phyloP scores from a whole-genome alignment of 2,329 filamentous ascomycete species.

The Mycosphaerella arachidis region DNA sequence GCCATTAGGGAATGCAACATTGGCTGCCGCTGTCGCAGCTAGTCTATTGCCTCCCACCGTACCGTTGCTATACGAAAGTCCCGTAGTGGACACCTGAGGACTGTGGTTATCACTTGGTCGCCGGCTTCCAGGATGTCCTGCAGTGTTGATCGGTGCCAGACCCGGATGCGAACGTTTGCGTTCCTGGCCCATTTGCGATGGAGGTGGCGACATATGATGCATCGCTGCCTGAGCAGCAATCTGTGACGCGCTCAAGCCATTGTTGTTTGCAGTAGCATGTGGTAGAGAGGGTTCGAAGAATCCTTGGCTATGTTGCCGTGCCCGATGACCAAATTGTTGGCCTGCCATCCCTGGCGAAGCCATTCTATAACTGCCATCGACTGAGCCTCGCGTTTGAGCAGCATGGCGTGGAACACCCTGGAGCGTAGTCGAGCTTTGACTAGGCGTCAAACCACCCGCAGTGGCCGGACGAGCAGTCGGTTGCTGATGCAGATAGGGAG shows the following conservation, averaged over 20 bases:
- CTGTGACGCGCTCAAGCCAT: slow-evolving; percentile 60
- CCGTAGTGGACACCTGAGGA: slow-evolving; percentile 25
- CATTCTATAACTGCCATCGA: slow-evolving; percentile 29
- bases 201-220: slow-evolving; percentile 43
- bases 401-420: slow-evolving; percentile 34
- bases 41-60: slow-evolving; percentile 56
- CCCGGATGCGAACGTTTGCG: slow-evolving; percentile 72
- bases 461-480: slow-evolving; percentile 29
- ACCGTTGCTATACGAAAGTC: slow-evolving; percentile 54
- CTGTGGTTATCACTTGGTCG: slow-evolving; percentile 28
- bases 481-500: slow-evolving; percentile 35
- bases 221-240: slow-evolving; percentile 76
- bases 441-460: slow-evolving; percentile 29
- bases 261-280: slow-evolving; percentile 27
- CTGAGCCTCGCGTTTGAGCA: slow-evolving; percentile 27
- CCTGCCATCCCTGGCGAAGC: slow-evolving; percentile 28
- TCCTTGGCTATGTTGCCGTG: slow-evolving; percentile 67
- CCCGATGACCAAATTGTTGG: slow-evolving; percentile 49
- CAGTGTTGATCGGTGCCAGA: slow-evolving; percentile 49
- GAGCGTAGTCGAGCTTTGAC: slow-evolving; percentile 29
- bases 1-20: slow-evolving; percentile 60
- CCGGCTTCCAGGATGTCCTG: slow-evolving; percentile 17
- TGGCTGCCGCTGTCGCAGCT: slow-evolving; percentile 67
- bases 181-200: slow-evolving; percentile 22
- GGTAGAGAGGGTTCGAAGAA: slow-evolving; percentile 71